Percentiles rank a stretch among this genome's conserved stretches.
Evolutionary conservation across 768 basidiomycete species (phyloP).

Genomic region (Leccinellum albellum): DNA sequence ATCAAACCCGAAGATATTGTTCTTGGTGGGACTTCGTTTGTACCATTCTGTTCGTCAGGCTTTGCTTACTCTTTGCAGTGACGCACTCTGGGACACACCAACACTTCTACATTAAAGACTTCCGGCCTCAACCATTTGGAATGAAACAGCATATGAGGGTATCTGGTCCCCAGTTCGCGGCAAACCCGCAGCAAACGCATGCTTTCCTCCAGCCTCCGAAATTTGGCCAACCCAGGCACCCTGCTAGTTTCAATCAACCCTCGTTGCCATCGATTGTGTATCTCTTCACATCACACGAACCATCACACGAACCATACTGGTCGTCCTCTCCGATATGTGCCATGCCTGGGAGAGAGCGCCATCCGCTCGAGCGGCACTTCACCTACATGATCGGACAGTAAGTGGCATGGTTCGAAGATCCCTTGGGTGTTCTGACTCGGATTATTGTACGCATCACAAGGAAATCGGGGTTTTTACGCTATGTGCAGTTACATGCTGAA

Average conservation of each 20-base stretch:
- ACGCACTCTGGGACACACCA: constrained; percentile 40
- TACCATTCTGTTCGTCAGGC: no score
- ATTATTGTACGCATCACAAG: constrained; percentile 11
- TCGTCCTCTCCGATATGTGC: constrained; percentile 33
- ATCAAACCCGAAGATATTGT: constrained; percentile 41
- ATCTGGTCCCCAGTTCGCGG: constrained; percentile 1
- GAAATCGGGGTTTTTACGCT: constrained; percentile 36
- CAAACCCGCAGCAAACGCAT: constrained; percentile 15
- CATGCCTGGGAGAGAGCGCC: constrained; percentile 14
- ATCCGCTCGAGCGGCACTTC: constrained; percentile 26
- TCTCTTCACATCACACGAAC: constrained; percentile 37
- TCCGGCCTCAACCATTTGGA: constrained; percentile 20
- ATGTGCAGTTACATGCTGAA: constrained; percentile 37
- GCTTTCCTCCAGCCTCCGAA: constrained; percentile 12
- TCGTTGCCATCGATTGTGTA: constrained; percentile 39
- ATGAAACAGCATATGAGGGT: constrained; percentile 5
- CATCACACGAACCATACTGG: constrained; percentile 37
- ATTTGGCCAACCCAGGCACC: constrained; percentile 4
- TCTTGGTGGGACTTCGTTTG: constrained; percentile 32
- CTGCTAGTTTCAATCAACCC: constrained; percentile 21
- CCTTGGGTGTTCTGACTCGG: neutral
- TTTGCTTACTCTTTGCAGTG: constrained; percentile 26
- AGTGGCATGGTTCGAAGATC: constrained; percentile 8
- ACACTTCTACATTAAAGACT: constrained; percentile 39
- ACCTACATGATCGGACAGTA: constrained; percentile 29